Evolutionary conservation across 805 yeast species (phyloP), one percentile per base, ranked within the genome.

Genomic region (Saturnispora sekii): DNA sequence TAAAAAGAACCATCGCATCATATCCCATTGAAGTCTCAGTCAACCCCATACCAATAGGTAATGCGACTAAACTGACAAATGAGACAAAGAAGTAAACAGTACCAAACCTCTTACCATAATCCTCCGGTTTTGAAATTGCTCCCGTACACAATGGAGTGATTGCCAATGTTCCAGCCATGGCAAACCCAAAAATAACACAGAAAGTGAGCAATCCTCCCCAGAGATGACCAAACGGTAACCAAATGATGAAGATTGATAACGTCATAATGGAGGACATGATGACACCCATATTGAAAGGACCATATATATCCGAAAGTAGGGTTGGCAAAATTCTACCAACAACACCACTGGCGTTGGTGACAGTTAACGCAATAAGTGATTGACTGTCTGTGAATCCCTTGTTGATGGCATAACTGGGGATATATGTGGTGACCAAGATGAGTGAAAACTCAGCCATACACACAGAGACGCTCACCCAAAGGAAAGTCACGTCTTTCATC

Each of bases 91-190:
- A 77, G 57, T 79, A 81, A 48, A 79, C 73, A 5, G 87, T 73
- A 0, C 90, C 89, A 53, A 78, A 83, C 28, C 81, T 61, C 51
- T 75, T 77, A n/a, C 90, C 90, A 53, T 81, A 81, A 47, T 79
- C 76, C 48, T 70, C 67, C 1, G 81, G 78, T 12, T 70, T 72
- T n/a, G 80, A 74, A 28, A 83, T 76, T 39, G 74, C 73, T 0
- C 83, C 74, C n/a, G 81, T 70, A 49, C 89, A 81, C 3, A 77
- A 79, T 0, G 90, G 87, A 0, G 82, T 73, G 42, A 83, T 55
- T 0, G 84, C 71, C 34, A 83, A 63, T 5, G 81, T 75, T 15
- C 83, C 73, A 3, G 86, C 79, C 31, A 75, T 67, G 45, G 73
- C 69, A 52, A 79, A 74, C 0, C 88, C 88, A 54, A 72, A 75